These are phyloP conservation scores for Trematosphaeria pertusa DNA, from an alignment of 2,329 filamentous ascomycete species.

Conservation along the genomic window DNA sequence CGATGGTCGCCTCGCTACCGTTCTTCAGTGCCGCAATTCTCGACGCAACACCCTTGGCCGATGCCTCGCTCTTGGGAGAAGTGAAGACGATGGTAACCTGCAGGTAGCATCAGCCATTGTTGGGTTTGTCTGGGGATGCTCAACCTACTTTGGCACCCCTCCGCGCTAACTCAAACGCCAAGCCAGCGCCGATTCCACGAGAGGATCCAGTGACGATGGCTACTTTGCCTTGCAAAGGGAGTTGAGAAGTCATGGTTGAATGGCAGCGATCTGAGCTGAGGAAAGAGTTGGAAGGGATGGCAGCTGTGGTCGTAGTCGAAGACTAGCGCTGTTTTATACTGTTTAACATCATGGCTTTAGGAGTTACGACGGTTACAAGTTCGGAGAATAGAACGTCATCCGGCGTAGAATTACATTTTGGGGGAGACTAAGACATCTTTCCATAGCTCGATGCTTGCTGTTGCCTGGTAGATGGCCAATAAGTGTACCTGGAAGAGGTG, in stretches of 20 bases:
- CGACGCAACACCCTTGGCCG: constrained; percentile 42
- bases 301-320: too few relatives aligned
- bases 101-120: constrained; percentile 8
- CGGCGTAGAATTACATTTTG: too few relatives aligned
- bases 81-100: constrained; percentile 55
- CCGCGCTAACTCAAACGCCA: constrained; percentile 57
- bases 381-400: too few relatives aligned
- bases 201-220: constrained; percentile 60
- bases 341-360: too few relatives aligned
- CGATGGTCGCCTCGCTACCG: constrained; percentile 43
- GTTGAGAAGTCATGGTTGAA: constrained; percentile 22
- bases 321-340: too few relatives aligned
- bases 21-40: constrained; percentile 46
- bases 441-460: too few relatives aligned
- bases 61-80: constrained; percentile 46
- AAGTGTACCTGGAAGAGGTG: too few relatives aligned
- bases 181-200: constrained; percentile 58
- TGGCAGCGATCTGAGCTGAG: not conserved
- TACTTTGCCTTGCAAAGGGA: constrained; percentile 42
- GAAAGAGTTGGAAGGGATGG: not conserved
- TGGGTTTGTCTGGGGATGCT: not conserved
- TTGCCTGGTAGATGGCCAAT: too few relatives aligned
- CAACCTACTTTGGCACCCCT: constrained; percentile 52
- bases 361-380: too few relatives aligned
- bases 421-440: too few relatives aligned